phyloP scores from a whole-genome alignment of 208 protist genomes.

The Trypanosomatidae sp. region DNA sequence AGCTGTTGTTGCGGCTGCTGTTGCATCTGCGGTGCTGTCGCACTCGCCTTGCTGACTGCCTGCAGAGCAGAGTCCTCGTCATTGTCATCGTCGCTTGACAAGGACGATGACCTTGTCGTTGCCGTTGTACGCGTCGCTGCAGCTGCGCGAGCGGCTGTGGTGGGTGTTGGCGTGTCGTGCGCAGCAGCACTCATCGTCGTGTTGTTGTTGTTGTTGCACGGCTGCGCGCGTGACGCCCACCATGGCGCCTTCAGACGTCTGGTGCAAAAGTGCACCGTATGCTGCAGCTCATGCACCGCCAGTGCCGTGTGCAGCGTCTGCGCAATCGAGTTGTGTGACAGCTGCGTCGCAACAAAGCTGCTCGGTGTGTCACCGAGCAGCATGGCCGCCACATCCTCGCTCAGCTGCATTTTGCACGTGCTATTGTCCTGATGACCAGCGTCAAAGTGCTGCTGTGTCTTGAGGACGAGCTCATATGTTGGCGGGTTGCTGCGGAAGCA shows the following conservation, averaged over 20 bases:
- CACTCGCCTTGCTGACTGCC: too few species aligned
- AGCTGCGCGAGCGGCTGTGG: too few species aligned
- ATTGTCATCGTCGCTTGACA: too few species aligned
- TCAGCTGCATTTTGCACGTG: slow-evolving; percentile 19
- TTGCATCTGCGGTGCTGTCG: too few species aligned
- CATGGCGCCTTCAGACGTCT: slow-evolving; percentile 34
- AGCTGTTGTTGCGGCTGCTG: too few species aligned
- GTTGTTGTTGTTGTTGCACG: too few species aligned
- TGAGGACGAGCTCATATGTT: slow-evolving; percentile 36
- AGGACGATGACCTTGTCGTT: too few species aligned
- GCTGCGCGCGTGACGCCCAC: too few species aligned
- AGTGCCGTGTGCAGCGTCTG: slow-evolving; percentile 39
- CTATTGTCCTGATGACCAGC: slow-evolving; percentile 20
- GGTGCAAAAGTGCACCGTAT: slow-evolving; percentile 37
- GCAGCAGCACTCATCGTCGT: too few species aligned
- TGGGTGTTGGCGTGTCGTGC: too few species aligned
- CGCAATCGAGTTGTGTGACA: slow-evolving; percentile 26
- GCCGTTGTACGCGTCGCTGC: too few species aligned
- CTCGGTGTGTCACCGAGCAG: slow-evolving; percentile 30
- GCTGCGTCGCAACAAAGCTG: slow-evolving; percentile 24
- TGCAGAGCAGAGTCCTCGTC: too few species aligned
- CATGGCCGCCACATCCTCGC: slow-evolving; percentile 23
- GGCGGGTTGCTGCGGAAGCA: slow-evolving; percentile 8
- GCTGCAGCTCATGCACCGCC: slow-evolving; percentile 17
- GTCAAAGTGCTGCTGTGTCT: slow-evolving; percentile 28